Conservation (phyloP, 202 grass and related monocot genomes). For the Schoenoplectus tabernaemontani region DNA sequence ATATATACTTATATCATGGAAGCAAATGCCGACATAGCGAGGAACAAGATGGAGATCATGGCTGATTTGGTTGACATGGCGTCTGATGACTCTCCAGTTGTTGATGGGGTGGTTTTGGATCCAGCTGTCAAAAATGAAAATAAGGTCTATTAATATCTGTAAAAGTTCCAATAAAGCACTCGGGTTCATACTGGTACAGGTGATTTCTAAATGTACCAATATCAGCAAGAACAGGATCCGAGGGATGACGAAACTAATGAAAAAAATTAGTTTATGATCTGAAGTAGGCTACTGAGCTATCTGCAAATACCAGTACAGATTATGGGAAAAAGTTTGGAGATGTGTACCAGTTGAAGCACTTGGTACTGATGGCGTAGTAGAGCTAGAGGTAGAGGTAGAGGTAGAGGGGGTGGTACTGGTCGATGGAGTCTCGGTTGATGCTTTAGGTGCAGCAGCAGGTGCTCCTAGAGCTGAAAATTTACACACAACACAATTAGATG, state of each 20-base stretch:
- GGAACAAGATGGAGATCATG: not conserved
- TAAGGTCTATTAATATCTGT: not conserved
- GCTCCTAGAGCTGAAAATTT: slow-evolving; percentile 20
- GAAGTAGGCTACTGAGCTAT: not conserved
- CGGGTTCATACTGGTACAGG: not conserved
- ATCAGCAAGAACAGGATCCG: not conserved
- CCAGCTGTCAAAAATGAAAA: not conserved
- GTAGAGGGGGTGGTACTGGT: slow-evolving; percentile 15
- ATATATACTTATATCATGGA: slow-evolving; percentile 3
- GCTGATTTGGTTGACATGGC: not conserved
- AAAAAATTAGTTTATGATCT: not conserved
- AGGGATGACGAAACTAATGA: not conserved
- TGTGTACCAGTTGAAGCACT: slow-evolving; percentile 18
- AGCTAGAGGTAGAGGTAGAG: slow-evolving; percentile 2
- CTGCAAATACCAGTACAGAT: not conserved
- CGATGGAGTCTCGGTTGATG: slow-evolving; percentile 17
- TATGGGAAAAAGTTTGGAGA: not conserved
- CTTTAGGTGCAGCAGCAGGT: slow-evolving; percentile 23
- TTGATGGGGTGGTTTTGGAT: slow-evolving; percentile 12
- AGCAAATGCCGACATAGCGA: not conserved
- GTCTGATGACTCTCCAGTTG: slow-evolving; percentile 5
- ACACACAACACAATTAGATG: not conserved
- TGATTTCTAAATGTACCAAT: not conserved
- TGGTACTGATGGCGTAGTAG: slow-evolving; percentile 6
- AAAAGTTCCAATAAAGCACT: not conserved